phyloP scores from a whole-genome alignment of 805 yeast genomes.

The Ogataea allantospora region DNA sequence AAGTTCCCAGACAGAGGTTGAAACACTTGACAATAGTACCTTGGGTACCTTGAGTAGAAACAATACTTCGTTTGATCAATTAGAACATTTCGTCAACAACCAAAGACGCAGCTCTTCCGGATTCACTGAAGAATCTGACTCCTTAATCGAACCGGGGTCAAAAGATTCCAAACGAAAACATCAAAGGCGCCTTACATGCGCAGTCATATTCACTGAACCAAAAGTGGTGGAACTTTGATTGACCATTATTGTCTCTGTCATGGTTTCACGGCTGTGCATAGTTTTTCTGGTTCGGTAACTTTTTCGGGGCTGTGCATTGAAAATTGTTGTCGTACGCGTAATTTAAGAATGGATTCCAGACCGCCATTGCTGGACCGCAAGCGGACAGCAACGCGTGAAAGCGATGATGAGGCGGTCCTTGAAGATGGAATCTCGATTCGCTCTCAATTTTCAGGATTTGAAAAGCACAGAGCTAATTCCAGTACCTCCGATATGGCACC shows the following conservation, averaged over 20 bases:
- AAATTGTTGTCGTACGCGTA: conserved; percentile 9
- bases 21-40: background rate
- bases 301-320: conserved; percentile 5
- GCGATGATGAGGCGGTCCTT: conserved; percentile 6
- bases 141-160: background rate
- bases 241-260: background rate
- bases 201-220: conserved; percentile 44
- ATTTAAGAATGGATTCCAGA: conserved; percentile 5
- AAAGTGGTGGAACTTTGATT: conserved; percentile 27
- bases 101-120: conserved; percentile 7
- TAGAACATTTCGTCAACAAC: conserved; percentile 4
- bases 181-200: conserved; percentile 45
- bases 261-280: conserved; percentile 3
- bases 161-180: conserved; percentile 26
- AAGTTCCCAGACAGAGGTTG: background rate
- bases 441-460: conserved; percentile 17
- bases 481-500: conserved; percentile 19
- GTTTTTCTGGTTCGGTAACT: no score
- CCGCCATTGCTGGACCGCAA: conserved; percentile 8
- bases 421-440: conserved; percentile 1
- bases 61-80: conserved; percentile 4
- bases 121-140: conserved; percentile 1
- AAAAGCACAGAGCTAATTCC: conserved; percentile 10
- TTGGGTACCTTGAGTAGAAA: background rate
- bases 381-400: conserved; percentile 8